Evolutionary conservation across 208 protist species (phyloP).

Genomic region (Tritrichomonas musculus): DNA sequence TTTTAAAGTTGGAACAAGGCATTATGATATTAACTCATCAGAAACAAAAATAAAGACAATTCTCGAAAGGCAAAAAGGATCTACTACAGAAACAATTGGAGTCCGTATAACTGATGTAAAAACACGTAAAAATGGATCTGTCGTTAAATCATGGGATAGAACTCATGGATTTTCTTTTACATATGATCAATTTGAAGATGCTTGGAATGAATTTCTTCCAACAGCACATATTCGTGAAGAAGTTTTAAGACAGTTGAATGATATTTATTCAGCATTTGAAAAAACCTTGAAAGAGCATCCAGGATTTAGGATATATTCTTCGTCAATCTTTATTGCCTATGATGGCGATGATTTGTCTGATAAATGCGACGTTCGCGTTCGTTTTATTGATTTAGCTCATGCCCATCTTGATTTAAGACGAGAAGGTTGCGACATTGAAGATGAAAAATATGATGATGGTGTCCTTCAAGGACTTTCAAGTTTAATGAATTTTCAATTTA

Average conservation of each 20-base stretch:
- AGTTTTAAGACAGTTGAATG: background rate
- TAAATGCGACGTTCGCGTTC: background rate
- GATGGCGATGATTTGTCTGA: background rate
- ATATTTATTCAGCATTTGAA: background rate
- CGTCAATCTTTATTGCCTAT: background rate
- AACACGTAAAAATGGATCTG: background rate
- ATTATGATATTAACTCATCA: background rate
- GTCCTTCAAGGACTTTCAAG: background rate
- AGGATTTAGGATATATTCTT: background rate
- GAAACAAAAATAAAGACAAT: background rate
- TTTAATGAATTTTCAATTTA: too few relatives aligned
- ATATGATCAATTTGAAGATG: background rate
- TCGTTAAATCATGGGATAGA: background rate
- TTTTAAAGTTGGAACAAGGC: conserved; percentile 15
- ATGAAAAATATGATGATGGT: background rate
- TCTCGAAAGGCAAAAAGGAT: background rate
- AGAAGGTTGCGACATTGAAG: background rate
- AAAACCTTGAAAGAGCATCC: background rate
- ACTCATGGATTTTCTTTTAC: background rate
- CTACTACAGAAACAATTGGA: background rate
- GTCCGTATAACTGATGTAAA: background rate
- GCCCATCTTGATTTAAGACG: background rate
- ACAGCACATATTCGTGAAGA: background rate
- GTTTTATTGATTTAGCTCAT: background rate
- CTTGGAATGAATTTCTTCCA: background rate